These are phyloP conservation scores for Colletotrichum sp. DNA, from an alignment of 2,329 filamentous ascomycete species.

Conservation along the genomic window DNA sequence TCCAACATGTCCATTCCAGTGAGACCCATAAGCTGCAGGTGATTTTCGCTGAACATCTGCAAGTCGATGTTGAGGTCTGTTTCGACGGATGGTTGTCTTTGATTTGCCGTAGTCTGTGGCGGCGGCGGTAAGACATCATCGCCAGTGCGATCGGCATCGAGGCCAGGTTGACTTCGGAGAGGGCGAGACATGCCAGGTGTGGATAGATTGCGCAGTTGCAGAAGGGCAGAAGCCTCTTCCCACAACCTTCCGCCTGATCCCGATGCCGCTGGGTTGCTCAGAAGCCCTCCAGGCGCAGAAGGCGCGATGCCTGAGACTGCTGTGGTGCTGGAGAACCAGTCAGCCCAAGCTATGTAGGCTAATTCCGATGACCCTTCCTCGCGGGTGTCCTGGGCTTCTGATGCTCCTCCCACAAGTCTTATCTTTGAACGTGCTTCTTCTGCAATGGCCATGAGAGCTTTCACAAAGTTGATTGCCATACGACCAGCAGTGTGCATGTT, in stretches of 20 bases:
- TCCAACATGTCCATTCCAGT: constrained; percentile 28
- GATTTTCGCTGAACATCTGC: constrained; percentile 20
- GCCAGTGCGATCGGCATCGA: background rate
- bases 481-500: constrained; percentile 31
- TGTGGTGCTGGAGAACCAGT: constrained; percentile 19
- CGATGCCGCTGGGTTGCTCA: background rate
- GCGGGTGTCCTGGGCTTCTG: background rate
- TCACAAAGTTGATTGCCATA: constrained; percentile 26
- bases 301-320: background rate
- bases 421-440: constrained; percentile 25
- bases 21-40: constrained; percentile 25
- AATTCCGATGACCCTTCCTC: background rate
- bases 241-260: background rate
- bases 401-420: background rate
- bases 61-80: background rate
- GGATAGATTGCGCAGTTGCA: background rate
- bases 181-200: background rate
- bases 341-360: constrained; percentile 23
- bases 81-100: background rate
- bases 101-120: background rate
- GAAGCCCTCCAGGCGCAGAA: background rate
- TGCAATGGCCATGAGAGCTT: constrained; percentile 25
- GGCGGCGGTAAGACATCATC: background rate
- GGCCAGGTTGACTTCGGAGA: background rate
- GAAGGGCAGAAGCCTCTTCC: background rate